Base-by-base conservation (phyloP, 2,329 filamentous ascomycete species). In the Magnaporthiopsis incrustans region DNA sequence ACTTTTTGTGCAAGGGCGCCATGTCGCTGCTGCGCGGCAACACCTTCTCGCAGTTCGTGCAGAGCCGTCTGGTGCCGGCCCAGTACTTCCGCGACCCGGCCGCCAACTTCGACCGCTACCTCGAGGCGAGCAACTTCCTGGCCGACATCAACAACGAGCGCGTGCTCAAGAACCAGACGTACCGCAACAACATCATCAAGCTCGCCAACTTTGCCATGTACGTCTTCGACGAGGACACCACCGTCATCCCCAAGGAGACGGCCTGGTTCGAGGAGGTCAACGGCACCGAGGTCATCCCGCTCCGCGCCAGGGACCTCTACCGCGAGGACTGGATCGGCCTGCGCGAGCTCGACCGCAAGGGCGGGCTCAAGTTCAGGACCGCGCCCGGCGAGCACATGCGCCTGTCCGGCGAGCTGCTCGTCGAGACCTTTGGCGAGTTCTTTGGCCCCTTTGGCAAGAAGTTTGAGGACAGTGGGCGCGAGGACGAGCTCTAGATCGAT, bases 71-170 rank as follows among this genome's bases (percentile, higher is more conserved):
- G 11, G 91, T 99, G 4, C 95, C 95, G 0, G 94, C 95, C 38
- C 95, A 99, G 79, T 99, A 99, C 79, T 98, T 89, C 80, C 89
- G 94, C 63, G 85, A 93, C 68, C 84, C 85, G 66, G 73, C 77
- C 65, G 58, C 61, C 27, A 78, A 92, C 73, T 76, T 92, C 74
- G 84, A 87, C 0, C 77, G 81, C 35, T 99, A 98, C 73, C 83
- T 98, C 26, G 85, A 88, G 68, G 75, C 86, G 73, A 95, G 90
- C 70, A 94, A 93, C 74, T 97, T 96, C 76, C 81, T 99, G 11
- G 95, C 94, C 12, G 94, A 98, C 73, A 89, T 98, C 77, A 99
- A 99, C 77, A 98, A 98, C 75, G 95, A 99, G 83, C 84, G 93
- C 14, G 68, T 68, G 61, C 66, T 79, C 64, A 96, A 96, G 84